phyloP scores from a whole-genome alignment of 2,329 filamentous ascomycete genomes.

The Cryphonectria nitschkei region DNA sequence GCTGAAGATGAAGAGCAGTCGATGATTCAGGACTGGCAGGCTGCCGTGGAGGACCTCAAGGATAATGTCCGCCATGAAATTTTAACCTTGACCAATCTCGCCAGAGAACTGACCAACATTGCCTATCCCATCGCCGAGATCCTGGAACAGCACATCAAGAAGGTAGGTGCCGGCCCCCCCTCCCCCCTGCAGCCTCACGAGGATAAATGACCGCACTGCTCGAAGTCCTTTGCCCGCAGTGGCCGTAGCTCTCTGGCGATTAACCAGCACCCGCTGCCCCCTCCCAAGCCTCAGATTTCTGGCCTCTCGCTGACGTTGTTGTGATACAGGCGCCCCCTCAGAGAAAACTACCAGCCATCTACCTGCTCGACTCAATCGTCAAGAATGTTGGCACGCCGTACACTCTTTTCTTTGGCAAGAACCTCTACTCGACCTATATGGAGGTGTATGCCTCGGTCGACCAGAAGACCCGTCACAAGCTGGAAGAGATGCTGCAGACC shows the following conservation, averaged over 20 bases:
- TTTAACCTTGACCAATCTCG: conserved; percentile 95
- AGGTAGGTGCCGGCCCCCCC: conserved; percentile 65
- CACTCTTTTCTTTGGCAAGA: conserved; percentile 89
- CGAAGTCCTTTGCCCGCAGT: not conserved
- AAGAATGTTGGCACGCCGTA: conserved; percentile 99
- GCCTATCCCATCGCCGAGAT: conserved; percentile 90
- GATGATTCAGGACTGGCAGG: conserved; percentile 93
- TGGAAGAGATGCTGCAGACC: conserved; percentile 96
- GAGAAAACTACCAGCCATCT: conserved; percentile 93
- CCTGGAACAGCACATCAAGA: conserved; percentile 89
- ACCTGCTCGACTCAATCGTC: conserved; percentile 96
- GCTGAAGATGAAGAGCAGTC: conserved; percentile 68
- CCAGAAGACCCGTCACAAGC: conserved; percentile 77
- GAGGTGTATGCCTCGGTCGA: conserved; percentile 92
- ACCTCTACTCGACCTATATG: conserved; percentile 95
- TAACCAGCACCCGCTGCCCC: not conserved
- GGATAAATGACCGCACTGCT: conserved; percentile 10
- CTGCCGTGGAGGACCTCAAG: conserved; percentile 88
- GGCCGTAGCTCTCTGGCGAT: conserved; percentile 4
- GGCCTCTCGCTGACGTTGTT: conserved; percentile 32
- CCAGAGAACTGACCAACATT: conserved; percentile 95
- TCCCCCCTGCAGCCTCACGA: not conserved
- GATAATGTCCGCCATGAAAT: conserved; percentile 94
- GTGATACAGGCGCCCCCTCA: conserved; percentile 75
- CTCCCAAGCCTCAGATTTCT: not conserved